Evolutionary conservation across 1,284 basidiomycete species (phyloP).

Genomic region (Pulveroboletus sp.): DNA sequence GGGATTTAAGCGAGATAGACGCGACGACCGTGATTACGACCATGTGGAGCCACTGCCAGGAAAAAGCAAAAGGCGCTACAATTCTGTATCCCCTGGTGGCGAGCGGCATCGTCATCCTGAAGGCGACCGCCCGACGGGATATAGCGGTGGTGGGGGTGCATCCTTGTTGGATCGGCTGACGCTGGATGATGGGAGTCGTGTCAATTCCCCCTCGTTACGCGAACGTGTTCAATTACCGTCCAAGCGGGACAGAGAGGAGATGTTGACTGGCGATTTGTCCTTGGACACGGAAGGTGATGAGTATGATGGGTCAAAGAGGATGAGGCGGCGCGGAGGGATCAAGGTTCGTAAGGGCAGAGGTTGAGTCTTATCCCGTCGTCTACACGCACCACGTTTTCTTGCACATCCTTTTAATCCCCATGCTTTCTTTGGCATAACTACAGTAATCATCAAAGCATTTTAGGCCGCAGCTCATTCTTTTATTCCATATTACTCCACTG

Average conservation of each 20-base stretch:
- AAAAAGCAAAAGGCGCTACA: background rate
- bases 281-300: conserved; percentile 30
- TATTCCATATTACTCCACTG: conserved; percentile 22
- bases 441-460: conserved; percentile 9
- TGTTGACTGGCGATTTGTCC: conserved; percentile 26
- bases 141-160: conserved; percentile 21
- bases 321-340: conserved; percentile 25
- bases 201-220: conserved; percentile 37
- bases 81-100: conserved; percentile 18
- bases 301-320: conserved; percentile 25
- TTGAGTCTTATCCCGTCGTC: too few species aligned
- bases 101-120: conserved; percentile 23
- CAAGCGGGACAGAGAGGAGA: conserved; percentile 44
- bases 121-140: conserved; percentile 5
- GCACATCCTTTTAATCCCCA: background rate
- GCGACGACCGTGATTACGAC: conserved; percentile 23
- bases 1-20: conserved; percentile 24
- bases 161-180: conserved; percentile 43
- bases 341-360: conserved; percentile 25
- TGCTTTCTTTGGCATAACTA: conserved; percentile 3
- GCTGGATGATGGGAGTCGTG: conserved; percentile 23
- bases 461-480: conserved; percentile 9
- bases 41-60: conserved; percentile 27
- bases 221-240: conserved; percentile 43
- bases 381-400: too few species aligned